Base-by-base conservation (phyloP, 2,329 filamentous ascomycete species). In the Sporothrix schenckii region DNA sequence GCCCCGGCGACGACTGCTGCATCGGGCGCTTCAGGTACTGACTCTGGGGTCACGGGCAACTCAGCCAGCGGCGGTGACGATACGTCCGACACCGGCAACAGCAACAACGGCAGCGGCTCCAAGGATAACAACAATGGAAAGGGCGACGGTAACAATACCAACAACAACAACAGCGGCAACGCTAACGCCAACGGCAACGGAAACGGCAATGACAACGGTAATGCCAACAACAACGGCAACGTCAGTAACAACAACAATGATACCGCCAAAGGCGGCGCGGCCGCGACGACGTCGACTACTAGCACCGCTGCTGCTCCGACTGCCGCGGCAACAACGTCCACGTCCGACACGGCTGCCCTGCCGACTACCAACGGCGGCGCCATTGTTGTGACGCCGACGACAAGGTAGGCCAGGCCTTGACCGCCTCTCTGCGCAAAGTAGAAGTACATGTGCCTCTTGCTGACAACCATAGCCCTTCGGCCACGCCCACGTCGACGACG, bases 401-500 rank as follows among this genome's bases (percentile, higher is more conserved):
- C 58, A 1, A 69, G 63, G 69, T 65, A 34, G 66, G 47, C 27
- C 34, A 34, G 66, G 47, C 27, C 34, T 7, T 34, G 4, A 34
- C 34, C 34, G 34, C 6, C 6, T 34, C 34, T 34, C 4, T 3
- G 4, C 34, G 34, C 7, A 34, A 34, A 0, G 34, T 34, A 34
- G 4, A 34, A 34, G 34, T 9, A 16, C 16, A 1, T 47, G 10
- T 47, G 41, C 16, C 16, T 11, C 13, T 44, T 49, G 47, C 47
- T 49, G 16, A 56, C 27, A n/a, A 27, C 9, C 49, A 13, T 39
- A 68, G 66, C 44, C 34, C 47, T 1, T 41, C 68, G 4, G 44
- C 54, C 24, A 54, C 39, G 2, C 39, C 70, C 9, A 72, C 70
- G 4, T 72, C 70, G 19, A 72, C 72, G 1, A 56, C 72, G 2